These are phyloP conservation scores for Priceomyces melissophilus DNA, from an alignment of 805 yeast species.

Conservation along the genomic window DNA sequence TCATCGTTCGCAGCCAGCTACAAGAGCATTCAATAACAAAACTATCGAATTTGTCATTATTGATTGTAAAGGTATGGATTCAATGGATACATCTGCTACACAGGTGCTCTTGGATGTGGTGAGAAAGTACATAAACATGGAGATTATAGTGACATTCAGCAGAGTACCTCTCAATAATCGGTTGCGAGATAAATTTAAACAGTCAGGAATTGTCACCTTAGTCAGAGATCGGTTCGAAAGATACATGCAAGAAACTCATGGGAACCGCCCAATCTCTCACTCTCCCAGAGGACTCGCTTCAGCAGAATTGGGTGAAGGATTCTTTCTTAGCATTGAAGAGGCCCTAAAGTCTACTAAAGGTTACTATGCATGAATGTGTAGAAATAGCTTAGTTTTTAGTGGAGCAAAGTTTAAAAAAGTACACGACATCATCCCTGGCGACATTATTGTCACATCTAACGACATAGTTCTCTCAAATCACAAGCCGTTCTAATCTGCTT, in stretches of 20 bases:
- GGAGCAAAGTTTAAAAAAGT: too few species aligned
- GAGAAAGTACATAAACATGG: slow-evolving; percentile 45
- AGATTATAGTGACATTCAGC: slow-evolving; percentile 56
- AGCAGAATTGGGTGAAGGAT: slow-evolving; percentile 21
- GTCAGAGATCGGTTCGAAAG: slow-evolving; percentile 14
- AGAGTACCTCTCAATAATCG: slow-evolving; percentile 49
- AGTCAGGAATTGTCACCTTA: slow-evolving; percentile 50
- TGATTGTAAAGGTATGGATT: slow-evolving; percentile 80
- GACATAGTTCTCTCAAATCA: background rate
- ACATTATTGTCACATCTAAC: background rate
- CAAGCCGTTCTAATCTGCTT: too few species aligned
- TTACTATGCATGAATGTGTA: slow-evolving; percentile 10
- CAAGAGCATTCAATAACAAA: slow-evolving; percentile 37
- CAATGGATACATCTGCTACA: slow-evolving; percentile 75
- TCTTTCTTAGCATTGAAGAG: slow-evolving; percentile 52
- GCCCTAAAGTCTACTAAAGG: slow-evolving; percentile 46
- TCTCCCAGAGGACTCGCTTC: slow-evolving; percentile 4
- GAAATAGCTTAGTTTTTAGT: slow-evolving; percentile 4
- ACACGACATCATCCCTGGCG: background rate
- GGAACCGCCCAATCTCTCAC: background rate
- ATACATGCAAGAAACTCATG: background rate
- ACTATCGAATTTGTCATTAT: slow-evolving; percentile 57
- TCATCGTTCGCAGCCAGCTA: slow-evolving; percentile 71
- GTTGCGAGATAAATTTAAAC: slow-evolving; percentile 48
- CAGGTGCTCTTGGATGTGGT: slow-evolving; percentile 67